These are phyloP conservation scores for Trichoderma parareesei DNA, from an alignment of 495 filamentous ascomycete genomes.

Conservation along the genomic window DNA sequence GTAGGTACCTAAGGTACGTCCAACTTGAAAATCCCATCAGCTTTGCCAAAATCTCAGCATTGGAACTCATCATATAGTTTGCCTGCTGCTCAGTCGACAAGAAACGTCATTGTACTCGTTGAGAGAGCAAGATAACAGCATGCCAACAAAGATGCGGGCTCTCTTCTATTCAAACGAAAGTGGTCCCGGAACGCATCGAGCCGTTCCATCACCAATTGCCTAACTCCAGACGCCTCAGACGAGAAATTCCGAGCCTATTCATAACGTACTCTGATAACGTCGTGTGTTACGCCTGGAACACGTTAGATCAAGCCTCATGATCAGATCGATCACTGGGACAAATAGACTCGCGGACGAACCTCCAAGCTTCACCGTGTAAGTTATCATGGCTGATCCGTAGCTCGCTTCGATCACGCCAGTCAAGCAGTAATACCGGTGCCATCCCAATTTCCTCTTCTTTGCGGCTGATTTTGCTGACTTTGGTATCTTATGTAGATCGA, in stretches of 20 bases:
- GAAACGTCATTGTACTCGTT: too few species aligned
- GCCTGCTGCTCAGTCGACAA: too few species aligned
- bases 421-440: constrained; percentile 13
- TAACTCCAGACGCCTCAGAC: not conserved
- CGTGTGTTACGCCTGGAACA: constrained; percentile 12
- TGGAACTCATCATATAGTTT: too few species aligned
- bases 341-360: not conserved
- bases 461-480: not conserved
- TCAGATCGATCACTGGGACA: not conserved
- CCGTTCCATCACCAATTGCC: not conserved
- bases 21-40: too few species aligned
- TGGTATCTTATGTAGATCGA: constrained; percentile 10
- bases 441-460: not conserved
- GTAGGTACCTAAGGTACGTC: too few species aligned
- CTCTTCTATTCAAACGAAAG: too few species aligned
- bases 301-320: not conserved
- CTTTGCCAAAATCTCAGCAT: too few species aligned
- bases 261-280: constrained; percentile 11
- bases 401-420: constrained; percentile 11
- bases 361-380: constrained; percentile 12
- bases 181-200: not conserved
- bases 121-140: too few species aligned
- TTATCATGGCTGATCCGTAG: constrained; percentile 13
- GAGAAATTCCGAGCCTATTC: not conserved
- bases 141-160: too few species aligned